A percentile compares a stretch with the other conserved stretches of the same genome.
Conservation (phyloP, 140 eudicot genomes). For the Eryngium alpinum region DNA sequence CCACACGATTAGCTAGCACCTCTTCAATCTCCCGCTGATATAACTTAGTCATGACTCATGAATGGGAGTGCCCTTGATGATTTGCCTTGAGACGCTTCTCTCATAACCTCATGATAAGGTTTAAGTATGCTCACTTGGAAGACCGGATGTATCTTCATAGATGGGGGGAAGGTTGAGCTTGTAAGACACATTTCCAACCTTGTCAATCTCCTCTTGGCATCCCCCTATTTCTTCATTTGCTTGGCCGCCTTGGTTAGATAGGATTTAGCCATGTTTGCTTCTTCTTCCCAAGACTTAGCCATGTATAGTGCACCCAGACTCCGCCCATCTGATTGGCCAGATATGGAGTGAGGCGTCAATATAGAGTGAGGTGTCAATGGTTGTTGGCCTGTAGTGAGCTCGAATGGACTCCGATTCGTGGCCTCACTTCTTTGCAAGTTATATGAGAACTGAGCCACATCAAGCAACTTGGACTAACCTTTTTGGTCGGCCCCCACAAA, state of each 20-base stretch:
- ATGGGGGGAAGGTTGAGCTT: neutral
- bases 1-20: neutral
- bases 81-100: neutral
- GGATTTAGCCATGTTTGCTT: neutral
- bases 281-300: neutral
- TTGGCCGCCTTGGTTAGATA: neutral
- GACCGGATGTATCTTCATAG: neutral
- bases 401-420: neutral
- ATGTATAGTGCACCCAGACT: neutral
- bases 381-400: neutral
- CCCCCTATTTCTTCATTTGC: conserved; percentile 1
- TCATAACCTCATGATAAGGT: neutral
- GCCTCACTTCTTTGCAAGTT: conserved; percentile 10
- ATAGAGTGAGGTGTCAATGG: neutral
- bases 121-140: neutral
- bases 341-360: neutral
- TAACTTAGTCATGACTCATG: neutral
- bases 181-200: neutral
- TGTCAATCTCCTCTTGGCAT: neutral
- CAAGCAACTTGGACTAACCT: neutral
- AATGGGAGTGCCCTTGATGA: neutral
- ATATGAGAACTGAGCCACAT: conserved; percentile 4
- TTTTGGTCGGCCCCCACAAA: neutral
- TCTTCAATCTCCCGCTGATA: neutral
- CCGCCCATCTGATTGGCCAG: neutral